A percentile compares a stretch with the other conserved stretches of the same genome.
These are phyloP conservation scores for Malassezia obtusa DNA, from an alignment of 1,284 basidiomycete genomes.

Conservation along the genomic window DNA sequence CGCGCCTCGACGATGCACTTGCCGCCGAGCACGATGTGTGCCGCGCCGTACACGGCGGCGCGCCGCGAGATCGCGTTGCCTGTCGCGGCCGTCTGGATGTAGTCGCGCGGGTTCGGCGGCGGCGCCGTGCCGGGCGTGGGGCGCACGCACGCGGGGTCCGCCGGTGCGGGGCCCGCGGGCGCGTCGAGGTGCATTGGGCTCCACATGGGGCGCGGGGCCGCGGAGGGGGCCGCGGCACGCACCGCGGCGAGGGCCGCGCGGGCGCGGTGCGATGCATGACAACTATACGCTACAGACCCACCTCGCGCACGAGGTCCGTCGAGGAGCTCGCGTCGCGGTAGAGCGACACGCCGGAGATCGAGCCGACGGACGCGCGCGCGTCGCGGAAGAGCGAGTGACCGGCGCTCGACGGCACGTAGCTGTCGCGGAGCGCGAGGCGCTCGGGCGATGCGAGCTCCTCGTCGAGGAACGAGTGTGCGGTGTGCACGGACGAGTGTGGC, in stretches of 20 bases:
- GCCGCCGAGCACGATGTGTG: conserved; percentile 92
- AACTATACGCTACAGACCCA: too few relatives aligned
- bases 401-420: background rate
- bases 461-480: background rate
- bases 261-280: too few relatives aligned
- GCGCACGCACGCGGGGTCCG: too few relatives aligned
- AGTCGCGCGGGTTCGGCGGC: conserved; percentile 18
- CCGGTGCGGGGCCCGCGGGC: conserved; percentile 3
- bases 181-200: background rate
- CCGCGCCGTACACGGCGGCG: conserved; percentile 83
- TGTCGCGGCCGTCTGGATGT: conserved; percentile 54
- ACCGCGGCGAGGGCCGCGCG: too few relatives aligned
- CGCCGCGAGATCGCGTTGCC: conserved; percentile 87
- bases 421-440: background rate
- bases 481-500: background rate
- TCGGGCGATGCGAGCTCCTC: background rate
- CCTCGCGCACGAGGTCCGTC: background rate
- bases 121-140: background rate
- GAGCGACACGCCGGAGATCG: background rate
- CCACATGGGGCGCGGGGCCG: background rate
- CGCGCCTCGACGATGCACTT: conserved; percentile 88
- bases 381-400: conserved; percentile 2
- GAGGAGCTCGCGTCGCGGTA: background rate
- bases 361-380: conserved; percentile 7
- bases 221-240: too few relatives aligned